Conservation (phyloP, 1,284 basidiomycete species). For the Irpex sp. region DNA sequence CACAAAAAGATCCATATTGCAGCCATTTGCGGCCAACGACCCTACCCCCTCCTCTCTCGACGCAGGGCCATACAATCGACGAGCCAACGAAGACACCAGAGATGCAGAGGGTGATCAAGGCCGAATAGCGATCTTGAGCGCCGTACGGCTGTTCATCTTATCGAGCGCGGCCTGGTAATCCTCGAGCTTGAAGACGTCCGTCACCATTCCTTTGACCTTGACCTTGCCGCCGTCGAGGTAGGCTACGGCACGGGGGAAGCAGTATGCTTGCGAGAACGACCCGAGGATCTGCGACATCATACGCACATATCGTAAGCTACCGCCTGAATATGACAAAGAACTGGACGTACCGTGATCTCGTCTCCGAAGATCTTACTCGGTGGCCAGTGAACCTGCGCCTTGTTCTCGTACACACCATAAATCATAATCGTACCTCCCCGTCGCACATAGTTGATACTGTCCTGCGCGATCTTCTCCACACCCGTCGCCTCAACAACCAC, state of each 20-base stretch:
- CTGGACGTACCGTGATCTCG: conserved; percentile 44
- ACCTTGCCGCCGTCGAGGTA: conserved; percentile 61
- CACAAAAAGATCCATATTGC: no score
- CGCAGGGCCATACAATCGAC: not conserved
- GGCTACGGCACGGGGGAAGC: conserved; percentile 60
- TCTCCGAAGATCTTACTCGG: conserved; percentile 60
- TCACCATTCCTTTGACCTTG: conserved; percentile 33
- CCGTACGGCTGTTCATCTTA: conserved; percentile 48
- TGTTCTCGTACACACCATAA: conserved; percentile 59
- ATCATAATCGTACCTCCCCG: conserved; percentile 48
- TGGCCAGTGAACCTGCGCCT: conserved; percentile 52
- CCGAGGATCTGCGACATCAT: conserved; percentile 43
- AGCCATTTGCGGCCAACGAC: not conserved
- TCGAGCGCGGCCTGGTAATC: conserved; percentile 59
- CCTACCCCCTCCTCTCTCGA: not conserved
- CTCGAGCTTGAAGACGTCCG: conserved; percentile 50
- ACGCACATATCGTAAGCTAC: not conserved
- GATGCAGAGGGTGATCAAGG: conserved; percentile 16
- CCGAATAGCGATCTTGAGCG: conserved; percentile 38
- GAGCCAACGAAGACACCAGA: not conserved
- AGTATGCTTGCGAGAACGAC: conserved; percentile 57
- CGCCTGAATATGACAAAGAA: not conserved
- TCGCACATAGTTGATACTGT: conserved; percentile 58
- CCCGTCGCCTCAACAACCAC: conserved; percentile 63
- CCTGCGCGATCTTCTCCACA: conserved; percentile 52